Conservation (phyloP, 805 yeast species). For the Blastobotrys attinorum region DNA sequence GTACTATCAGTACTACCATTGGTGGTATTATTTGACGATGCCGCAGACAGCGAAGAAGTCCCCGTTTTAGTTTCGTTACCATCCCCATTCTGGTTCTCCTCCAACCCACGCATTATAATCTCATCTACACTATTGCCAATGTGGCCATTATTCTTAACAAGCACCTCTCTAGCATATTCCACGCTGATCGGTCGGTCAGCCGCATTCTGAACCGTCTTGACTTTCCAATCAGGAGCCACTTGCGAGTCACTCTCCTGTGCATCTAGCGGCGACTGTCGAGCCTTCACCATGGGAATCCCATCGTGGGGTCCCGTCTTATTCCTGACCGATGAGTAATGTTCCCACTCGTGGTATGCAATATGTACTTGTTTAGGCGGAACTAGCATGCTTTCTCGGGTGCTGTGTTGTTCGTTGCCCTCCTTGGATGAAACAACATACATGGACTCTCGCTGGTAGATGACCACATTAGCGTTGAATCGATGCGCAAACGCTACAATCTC, state of each 20-base stretch:
- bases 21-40: too few relatives aligned
- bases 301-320: constrained; percentile 31
- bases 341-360: constrained; percentile 37
- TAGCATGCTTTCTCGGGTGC: constrained; percentile 4
- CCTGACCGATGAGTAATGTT: constrained; percentile 36
- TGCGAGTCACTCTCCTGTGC: neutral
- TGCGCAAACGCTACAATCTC: constrained; percentile 36
- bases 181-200: constrained; percentile 19
- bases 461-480: constrained; percentile 25
- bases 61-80: neutral
- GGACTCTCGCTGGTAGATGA: constrained; percentile 32
- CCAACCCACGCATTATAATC: constrained; percentile 21
- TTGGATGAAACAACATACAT: constrained; percentile 28
- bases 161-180: constrained; percentile 7
- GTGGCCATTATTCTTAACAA: constrained; percentile 17
- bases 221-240: constrained; percentile 23
- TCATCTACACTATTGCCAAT: constrained; percentile 26
- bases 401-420: neutral
- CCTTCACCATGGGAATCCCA: constrained; percentile 22
- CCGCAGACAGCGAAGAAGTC: too few relatives aligned
- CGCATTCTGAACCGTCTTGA: constrained; percentile 24
- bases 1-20: too few relatives aligned
- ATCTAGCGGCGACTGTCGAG: constrained; percentile 4
- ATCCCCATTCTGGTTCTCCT: constrained; percentile 5
- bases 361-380: constrained; percentile 20